A percentile compares a stretch with the other conserved stretches of the same genome.
Conservation (phyloP, 75 land plant species). For the Sequoiadendron giganteum region DNA sequence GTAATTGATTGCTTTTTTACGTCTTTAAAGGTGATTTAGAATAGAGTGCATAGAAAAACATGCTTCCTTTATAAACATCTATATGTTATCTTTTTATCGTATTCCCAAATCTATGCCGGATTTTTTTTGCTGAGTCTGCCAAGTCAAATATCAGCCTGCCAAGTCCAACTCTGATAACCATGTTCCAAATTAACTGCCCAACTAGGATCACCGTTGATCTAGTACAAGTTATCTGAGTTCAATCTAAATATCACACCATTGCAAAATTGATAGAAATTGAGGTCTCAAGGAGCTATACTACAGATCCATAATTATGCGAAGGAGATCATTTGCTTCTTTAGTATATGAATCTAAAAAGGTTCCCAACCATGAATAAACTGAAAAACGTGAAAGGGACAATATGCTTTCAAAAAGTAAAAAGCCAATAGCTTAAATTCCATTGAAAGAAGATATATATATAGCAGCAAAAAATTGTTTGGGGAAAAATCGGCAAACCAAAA, state of each 20-base stretch:
- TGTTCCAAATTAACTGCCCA: background rate
- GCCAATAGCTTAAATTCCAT: constrained; percentile 1
- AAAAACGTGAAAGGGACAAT: background rate
- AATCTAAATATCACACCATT: background rate
- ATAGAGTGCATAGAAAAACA: too few relatives aligned
- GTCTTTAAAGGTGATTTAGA: too few relatives aligned
- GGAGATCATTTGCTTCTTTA: background rate
- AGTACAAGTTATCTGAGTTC: background rate
- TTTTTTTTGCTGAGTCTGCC: too few relatives aligned
- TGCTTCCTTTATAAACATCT: too few relatives aligned
- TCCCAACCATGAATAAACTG: background rate
- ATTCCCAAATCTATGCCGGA: too few relatives aligned
- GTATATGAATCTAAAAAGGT: background rate
- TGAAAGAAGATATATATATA: too few relatives aligned
- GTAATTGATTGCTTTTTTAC: too few relatives aligned
- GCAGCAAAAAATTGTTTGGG: too few relatives aligned
- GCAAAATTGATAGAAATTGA: background rate
- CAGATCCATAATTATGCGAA: background rate
- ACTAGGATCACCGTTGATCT: background rate
- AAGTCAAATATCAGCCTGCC: too few relatives aligned
- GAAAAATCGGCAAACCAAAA: too few relatives aligned
- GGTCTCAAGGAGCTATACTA: background rate
- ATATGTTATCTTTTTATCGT: too few relatives aligned
- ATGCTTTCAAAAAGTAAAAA: background rate
- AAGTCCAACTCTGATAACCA: too few relatives aligned